These are phyloP conservation scores for Sugiyamaella marilandica DNA, from an alignment of 805 yeast genomes.

Conservation along the genomic window DNA sequence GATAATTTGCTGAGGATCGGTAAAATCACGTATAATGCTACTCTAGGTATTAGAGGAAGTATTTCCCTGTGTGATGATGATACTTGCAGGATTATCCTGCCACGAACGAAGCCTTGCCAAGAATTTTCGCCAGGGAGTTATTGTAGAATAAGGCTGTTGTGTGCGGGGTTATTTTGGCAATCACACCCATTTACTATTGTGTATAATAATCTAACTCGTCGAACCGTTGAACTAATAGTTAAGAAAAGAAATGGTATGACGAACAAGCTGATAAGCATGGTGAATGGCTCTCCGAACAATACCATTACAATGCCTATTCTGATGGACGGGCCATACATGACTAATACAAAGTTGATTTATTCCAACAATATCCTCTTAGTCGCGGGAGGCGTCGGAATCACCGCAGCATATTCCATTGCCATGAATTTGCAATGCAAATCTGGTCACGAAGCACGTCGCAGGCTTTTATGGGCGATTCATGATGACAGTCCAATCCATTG, in stretches of 20 bases:
- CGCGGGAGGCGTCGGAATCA: slow-evolving; percentile 61
- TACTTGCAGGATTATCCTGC: slow-evolving; percentile 16
- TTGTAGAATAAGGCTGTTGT: slow-evolving; percentile 45
- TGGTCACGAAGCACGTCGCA: slow-evolving; percentile 3
- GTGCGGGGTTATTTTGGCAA: slow-evolving; percentile 50
- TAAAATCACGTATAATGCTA: slow-evolving; percentile 9
- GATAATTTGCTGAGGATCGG: slow-evolving; percentile 12
- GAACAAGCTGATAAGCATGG: background rate
- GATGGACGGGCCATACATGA: slow-evolving; percentile 63
- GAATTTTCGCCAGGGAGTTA: slow-evolving; percentile 45
- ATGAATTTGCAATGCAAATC: background rate
- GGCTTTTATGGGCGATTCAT: slow-evolving; percentile 55
- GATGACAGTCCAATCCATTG: slow-evolving; percentile 47
- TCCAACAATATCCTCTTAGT: slow-evolving; percentile 39
- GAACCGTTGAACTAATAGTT: slow-evolving; percentile 9
- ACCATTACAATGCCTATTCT: slow-evolving; percentile 29
- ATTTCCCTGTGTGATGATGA: slow-evolving; percentile 15
- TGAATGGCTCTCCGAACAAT: background rate
- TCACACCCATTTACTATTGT: slow-evolving; percentile 62
- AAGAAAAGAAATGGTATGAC: slow-evolving; percentile 21
- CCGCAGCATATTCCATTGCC: slow-evolving; percentile 47
- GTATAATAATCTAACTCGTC: slow-evolving; percentile 10
- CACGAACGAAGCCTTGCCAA: no score
- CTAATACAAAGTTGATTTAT: slow-evolving; percentile 35
- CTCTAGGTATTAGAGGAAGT: background rate